phyloP scores from a whole-genome alignment of 805 yeast genomes.

The Debaryomyces castellii region DNA sequence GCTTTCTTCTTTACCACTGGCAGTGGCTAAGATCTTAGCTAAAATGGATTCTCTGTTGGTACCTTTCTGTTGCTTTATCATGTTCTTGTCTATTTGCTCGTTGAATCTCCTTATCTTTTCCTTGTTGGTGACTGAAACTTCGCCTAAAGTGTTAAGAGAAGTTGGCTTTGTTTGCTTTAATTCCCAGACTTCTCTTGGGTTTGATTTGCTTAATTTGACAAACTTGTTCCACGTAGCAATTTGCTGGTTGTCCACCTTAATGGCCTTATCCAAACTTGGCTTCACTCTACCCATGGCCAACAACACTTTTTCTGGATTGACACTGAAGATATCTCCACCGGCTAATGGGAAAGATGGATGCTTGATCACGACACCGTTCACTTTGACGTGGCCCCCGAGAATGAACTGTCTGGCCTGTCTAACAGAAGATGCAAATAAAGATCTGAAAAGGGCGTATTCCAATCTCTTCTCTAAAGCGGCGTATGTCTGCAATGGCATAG shows the following conservation, averaged over 20 bases:
- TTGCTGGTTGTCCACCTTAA: constrained; percentile 70
- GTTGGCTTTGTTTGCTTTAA: constrained; percentile 42
- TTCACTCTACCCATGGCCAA: constrained; percentile 82
- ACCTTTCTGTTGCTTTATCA: constrained; percentile 40
- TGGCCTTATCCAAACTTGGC: constrained; percentile 69
- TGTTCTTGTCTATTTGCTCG: constrained; percentile 39
- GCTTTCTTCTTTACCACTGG: constrained; percentile 19
- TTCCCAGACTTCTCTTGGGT: constrained; percentile 60
- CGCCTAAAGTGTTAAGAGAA: constrained; percentile 29
- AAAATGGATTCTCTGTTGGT: constrained; percentile 50
- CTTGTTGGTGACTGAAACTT: constrained; percentile 9
- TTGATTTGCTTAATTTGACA: constrained; percentile 55
- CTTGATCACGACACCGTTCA: constrained; percentile 75
- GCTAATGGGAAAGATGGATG: constrained; percentile 77
- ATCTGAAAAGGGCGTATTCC: constrained; percentile 86
- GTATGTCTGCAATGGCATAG: constrained; percentile 83
- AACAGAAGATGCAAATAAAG: constrained; percentile 89
- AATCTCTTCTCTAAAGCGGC: constrained; percentile 86
- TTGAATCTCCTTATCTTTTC: constrained; percentile 28
- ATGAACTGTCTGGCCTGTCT: constrained; percentile 93
- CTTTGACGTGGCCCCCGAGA: constrained; percentile 75
- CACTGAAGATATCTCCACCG: constrained; percentile 86
- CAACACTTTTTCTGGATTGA: constrained; percentile 81
- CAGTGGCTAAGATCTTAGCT: constrained; percentile 37
- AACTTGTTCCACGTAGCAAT: constrained; percentile 73